Base-by-base conservation (phyloP, 345 rosid genomes). In the Citrus hindsii region DNA sequence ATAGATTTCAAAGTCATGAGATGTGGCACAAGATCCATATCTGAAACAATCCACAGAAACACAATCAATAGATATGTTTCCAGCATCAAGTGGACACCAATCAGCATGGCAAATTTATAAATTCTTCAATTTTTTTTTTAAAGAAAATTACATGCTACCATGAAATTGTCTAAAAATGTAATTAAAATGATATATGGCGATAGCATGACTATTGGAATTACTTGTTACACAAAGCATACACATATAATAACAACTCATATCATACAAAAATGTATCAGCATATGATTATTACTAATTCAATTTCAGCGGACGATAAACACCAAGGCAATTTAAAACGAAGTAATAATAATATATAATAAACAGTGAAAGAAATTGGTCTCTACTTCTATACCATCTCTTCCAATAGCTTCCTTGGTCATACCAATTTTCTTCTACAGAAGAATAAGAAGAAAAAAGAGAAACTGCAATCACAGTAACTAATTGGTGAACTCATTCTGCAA, bases 1-100 rank as follows among this genome's bases (percentile, higher is more conserved):
- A 77, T 95, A 95, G 77, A 95, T 95, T 73, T 95, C 89, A 5
- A 93, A 95, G 69, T 95, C 98, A 0, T 19, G 73, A 10, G 98
- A 28, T 32, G 89, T 88, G 65, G 98, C 92, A 71, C 80, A 51
- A 40, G 95, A 75, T 35, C 89, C 98, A 77, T 95, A 95, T 82
- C 98, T 90, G 86, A 81, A 75, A 74, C 40, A 71, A 81, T 71
- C 42, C 74, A 86, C 69, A 70, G 32, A 71, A 30, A 65, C 8
- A 40, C 42, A 14, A 55, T 53, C 42, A 51, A 13, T 9, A 12
- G 16, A 33, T 33, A 65, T 19, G 40, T 33, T 65, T 65, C 42
- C 69, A 69, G 33, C 21, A 69, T 68, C 71, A 38, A 68, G 40
- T 40, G 55, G 48, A 37, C 7, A 68, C 27, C 28, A 68, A 16